Percentiles rank a stretch among this genome's conserved stretches.
phyloP scores from a whole-genome alignment of 331 rosid species.

The Malus hybrid region DNA sequence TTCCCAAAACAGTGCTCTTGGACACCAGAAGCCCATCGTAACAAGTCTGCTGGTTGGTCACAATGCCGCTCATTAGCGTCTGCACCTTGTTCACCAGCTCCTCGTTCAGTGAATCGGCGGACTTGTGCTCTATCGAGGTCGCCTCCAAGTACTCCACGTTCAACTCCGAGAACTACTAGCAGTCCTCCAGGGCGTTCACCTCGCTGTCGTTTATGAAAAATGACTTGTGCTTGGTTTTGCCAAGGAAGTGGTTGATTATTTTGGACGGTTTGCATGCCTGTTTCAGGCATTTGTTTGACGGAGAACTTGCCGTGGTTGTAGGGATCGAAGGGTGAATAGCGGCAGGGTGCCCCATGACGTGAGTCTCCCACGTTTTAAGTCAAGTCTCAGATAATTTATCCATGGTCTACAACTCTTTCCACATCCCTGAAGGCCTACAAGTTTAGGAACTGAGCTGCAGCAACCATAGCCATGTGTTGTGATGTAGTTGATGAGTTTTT shows the following conservation, averaged over 20 bases:
- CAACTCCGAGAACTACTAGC: slow-evolving; percentile 39
- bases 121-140: slow-evolving; percentile 19
- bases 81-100: slow-evolving; percentile 37
- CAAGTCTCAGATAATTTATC: slow-evolving; percentile 48
- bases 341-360: background rate
- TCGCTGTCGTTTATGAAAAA: slow-evolving; percentile 14
- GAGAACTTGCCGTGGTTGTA: slow-evolving; percentile 54
- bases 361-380: slow-evolving; percentile 36
- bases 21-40: slow-evolving; percentile 45
- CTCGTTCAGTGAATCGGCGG: slow-evolving; percentile 2
- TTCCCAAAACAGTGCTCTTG: slow-evolving; percentile 31
- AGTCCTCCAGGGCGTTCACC: slow-evolving; percentile 44
- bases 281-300: slow-evolving; percentile 46
- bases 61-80: slow-evolving; percentile 55
- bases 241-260: slow-evolving; percentile 23
- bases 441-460: slow-evolving; percentile 97
- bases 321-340: slow-evolving; percentile 47
- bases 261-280: slow-evolving; percentile 41
- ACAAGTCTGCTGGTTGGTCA: slow-evolving; percentile 72
- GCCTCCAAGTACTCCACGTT: slow-evolving; percentile 44
- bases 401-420: slow-evolving; percentile 48
- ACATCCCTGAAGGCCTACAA: slow-evolving; percentile 62
- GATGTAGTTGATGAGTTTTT: slow-evolving; percentile 31
- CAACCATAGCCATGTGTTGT: slow-evolving; percentile 89
- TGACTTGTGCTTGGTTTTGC: background rate